Conservation (phyloP, 306 rosid species). For the Senna siamea region DNA sequence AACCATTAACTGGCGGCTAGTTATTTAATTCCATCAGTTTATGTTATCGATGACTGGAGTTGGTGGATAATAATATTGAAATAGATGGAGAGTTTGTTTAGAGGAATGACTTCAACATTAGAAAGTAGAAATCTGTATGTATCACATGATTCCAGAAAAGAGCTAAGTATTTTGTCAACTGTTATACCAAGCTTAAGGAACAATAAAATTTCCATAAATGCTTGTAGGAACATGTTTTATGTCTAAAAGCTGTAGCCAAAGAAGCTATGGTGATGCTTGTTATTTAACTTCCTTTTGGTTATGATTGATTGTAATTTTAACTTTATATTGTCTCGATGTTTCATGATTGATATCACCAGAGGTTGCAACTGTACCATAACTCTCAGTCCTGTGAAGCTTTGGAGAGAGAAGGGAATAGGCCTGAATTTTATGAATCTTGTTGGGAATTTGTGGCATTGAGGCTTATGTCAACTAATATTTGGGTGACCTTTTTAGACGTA, state of each 20-base stretch:
- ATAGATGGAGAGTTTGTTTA: slow-evolving; percentile 1
- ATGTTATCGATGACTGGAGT: neutral
- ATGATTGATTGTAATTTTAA: too few relatives aligned
- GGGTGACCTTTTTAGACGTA: neutral
- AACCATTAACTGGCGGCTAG: too few relatives aligned
- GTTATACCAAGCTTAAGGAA: slow-evolving; percentile 2
- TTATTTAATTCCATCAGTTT: neutral
- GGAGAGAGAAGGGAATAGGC: neutral
- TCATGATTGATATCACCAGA: too few relatives aligned
- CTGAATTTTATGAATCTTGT: neutral
- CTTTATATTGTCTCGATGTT: too few relatives aligned
- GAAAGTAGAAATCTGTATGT: slow-evolving; percentile 10
- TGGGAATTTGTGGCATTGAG: neutral
- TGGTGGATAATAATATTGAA: neutral
- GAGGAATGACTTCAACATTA: neutral
- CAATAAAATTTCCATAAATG: slow-evolving; percentile 4
- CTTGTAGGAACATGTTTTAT: too few relatives aligned
- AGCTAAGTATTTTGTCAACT: slow-evolving; percentile 17
- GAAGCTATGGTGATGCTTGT: too few relatives aligned
- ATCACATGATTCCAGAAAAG: neutral
- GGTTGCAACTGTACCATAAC: too few relatives aligned
- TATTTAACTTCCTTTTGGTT: too few relatives aligned
- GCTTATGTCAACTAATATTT: neutral
- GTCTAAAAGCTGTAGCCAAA: too few relatives aligned
- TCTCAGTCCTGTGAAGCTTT: too few relatives aligned